Evolutionary conservation across 768 basidiomycete genomes (phyloP).

Genomic region (Suillus discolor): DNA sequence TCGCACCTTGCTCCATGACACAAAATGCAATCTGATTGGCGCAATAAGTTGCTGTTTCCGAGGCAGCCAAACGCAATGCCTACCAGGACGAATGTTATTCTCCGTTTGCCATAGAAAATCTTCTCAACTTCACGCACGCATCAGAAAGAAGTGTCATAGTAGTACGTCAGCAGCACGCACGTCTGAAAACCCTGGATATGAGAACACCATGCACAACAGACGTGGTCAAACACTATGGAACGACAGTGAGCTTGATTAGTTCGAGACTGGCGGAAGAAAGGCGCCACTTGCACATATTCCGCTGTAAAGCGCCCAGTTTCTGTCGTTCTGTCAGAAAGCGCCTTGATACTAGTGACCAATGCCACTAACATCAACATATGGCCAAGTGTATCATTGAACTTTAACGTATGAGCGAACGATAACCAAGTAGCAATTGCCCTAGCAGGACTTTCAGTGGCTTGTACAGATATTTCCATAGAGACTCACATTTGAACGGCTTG

Average conservation of each 20-base stretch:
- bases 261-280: background rate
- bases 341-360: too few relatives aligned
- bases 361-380: background rate
- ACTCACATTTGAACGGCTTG: background rate
- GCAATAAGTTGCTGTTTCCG: background rate
- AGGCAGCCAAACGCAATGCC: too few relatives aligned
- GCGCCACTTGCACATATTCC: background rate
- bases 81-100: background rate
- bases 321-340: background rate
- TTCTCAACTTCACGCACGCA: background rate
- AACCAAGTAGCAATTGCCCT: background rate
- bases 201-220: conserved; percentile 1
- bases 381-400: background rate
- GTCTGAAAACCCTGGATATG: background rate
- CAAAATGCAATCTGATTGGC: background rate
- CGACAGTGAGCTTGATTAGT: background rate
- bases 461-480: too few relatives aligned
- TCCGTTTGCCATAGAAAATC: background rate
- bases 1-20: background rate
- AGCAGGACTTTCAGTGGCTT: too few relatives aligned
- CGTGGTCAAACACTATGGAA: background rate
- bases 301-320: background rate
- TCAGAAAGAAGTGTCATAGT: background rate
- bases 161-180: background rate
- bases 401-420: background rate